phyloP scores from a whole-genome alignment of 164 flowering plant species.

The Liquidambar formosana region DNA sequence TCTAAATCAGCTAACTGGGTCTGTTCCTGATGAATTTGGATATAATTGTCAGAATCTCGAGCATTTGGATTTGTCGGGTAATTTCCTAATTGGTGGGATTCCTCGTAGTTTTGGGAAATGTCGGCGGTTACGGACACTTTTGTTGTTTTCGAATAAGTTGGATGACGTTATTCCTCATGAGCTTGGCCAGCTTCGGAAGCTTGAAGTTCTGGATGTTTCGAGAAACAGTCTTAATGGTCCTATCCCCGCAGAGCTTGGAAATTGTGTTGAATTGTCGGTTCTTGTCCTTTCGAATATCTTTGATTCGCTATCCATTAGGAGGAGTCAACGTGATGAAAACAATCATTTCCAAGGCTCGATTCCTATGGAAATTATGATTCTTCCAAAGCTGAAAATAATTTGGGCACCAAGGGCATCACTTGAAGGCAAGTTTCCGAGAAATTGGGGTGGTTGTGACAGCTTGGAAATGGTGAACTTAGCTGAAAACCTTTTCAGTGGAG shows the following conservation, averaged over 20 bases:
- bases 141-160: constrained; percentile 65
- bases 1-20: constrained; percentile 45
- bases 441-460: constrained; percentile 64
- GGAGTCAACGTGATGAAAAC: constrained; percentile 27
- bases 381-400: constrained; percentile 58
- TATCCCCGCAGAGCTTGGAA: constrained; percentile 53
- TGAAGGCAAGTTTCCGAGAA: constrained; percentile 44
- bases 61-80: constrained; percentile 71
- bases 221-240: constrained; percentile 58
- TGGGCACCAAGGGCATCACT: constrained; percentile 70
- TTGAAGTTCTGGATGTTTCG: constrained; percentile 73
- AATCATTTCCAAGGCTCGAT: constrained; percentile 64
- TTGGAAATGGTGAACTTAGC: constrained; percentile 40
- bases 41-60: constrained; percentile 52
- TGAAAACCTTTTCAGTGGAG: constrained; percentile 25
- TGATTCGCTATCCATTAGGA: constrained; percentile 30
- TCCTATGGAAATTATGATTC: constrained; percentile 43
- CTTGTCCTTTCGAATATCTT: constrained; percentile 57
- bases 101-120: constrained; percentile 66
- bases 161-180: constrained; percentile 54
- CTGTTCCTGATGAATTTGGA: constrained; percentile 48
- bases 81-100: constrained; percentile 45
- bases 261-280: constrained; percentile 45
- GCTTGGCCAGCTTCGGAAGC: constrained; percentile 58
- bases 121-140: constrained; percentile 33